A percentile compares a stretch with the other conserved stretches of the same genome.
Conservation (phyloP, 129 eudicot genomes). For the Lactuca saligna region DNA sequence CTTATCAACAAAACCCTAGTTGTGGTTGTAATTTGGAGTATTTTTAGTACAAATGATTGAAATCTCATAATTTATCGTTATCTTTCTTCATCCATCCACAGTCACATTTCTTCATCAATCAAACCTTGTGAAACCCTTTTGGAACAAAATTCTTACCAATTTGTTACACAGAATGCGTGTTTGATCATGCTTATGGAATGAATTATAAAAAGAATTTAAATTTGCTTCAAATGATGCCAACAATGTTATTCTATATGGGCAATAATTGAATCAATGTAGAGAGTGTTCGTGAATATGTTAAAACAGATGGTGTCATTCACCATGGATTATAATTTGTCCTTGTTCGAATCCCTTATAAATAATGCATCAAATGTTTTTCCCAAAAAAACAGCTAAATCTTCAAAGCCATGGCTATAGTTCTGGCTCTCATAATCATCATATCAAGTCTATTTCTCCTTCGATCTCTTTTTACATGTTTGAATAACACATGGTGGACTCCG, state of each 20-base stretch:
- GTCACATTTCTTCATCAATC: not conserved
- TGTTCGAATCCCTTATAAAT: not conserved
- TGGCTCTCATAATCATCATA: constrained; percentile 28
- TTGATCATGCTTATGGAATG: not conserved
- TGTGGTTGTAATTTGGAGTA: not conserved
- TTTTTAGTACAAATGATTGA: not conserved
- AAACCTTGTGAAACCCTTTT: not conserved
- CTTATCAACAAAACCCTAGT: not conserved
- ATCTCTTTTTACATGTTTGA: constrained; percentile 29
- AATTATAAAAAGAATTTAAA: not conserved
- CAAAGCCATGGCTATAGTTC: constrained; percentile 34
- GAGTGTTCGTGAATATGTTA: not conserved
- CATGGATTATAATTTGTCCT: not conserved
- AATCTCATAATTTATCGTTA: not conserved
- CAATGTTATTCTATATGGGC: too few relatives aligned
- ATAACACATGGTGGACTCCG: constrained; percentile 62
- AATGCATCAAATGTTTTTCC: not conserved
- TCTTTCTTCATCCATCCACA: not conserved
- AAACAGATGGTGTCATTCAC: constrained; percentile 5
- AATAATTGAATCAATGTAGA: not conserved
- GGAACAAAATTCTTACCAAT: not conserved
- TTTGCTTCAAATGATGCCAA: not conserved
- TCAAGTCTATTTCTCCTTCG: constrained; percentile 30
- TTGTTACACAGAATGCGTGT: not conserved
- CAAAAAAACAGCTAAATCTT: not conserved